Base-by-base conservation (phyloP, 345 rosid genomes). In the Lagerstroemia speciosa region DNA sequence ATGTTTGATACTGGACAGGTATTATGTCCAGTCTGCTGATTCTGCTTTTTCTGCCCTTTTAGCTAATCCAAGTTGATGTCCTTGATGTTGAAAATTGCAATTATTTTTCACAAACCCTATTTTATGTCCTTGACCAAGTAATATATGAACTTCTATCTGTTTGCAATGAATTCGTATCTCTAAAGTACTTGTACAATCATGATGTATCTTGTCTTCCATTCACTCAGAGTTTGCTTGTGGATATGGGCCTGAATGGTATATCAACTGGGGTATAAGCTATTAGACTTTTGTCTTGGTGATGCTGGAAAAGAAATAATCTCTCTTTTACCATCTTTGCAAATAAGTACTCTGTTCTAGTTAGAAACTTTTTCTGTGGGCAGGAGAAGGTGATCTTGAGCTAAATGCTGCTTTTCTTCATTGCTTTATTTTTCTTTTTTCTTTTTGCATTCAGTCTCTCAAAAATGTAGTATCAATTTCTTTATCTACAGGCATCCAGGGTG, bases 1-100 rank as follows among this genome's bases (percentile, higher is more conserved):
- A 79, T 94, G 78, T 94, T 94, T 81, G 99, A 94, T 76, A 87
- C 99, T 48, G 96, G 97, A 81, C 97, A 94, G 99, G 97, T 94
- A 71, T 69, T 46, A 30, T 33, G 40, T 20, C 67, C n/a, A 1
- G 24, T 65, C 32, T 43, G 3, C 43, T 34, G 41, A 20, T 30
- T n/a, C 14, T 27, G 34, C 15, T 58, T 58, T 27, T 30, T 10
- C 15, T 27, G 20, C 8, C 19, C 31, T 65, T n/a, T 11, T 11
- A 17, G 67, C 48, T 36, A 12, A 3, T 38, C 67, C 30, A 36
- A 36, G 20, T 30, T 36, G 17, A 10, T 58, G 63, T 27, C 24
- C 6, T 19, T 19, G 55, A 22, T 48, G 55, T 24, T 48, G 24
- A 19, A 48, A 48, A 20, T 19, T 48, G 55, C 26, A 48, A n/a